Base-by-base conservation (phyloP, 148 eudicot genomes). In the Cornus suecica region DNA sequence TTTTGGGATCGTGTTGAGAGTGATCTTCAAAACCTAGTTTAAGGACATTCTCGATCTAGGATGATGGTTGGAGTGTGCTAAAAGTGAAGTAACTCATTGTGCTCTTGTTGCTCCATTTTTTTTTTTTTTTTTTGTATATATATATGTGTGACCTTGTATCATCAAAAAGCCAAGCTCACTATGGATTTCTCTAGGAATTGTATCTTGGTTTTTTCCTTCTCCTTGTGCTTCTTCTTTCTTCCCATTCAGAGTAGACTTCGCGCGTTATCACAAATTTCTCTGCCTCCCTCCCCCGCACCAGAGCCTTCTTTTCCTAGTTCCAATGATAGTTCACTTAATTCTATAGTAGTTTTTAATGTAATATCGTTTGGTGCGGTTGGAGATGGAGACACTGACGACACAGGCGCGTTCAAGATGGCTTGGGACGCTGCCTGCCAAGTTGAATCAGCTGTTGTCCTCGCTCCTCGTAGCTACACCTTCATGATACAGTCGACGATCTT, bases 401-500 rank as follows among this genome's bases (percentile, higher is more conserved):
- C 98, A 18, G 56, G 22, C 10, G 92, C 94, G 2, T 84, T 94
- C 65, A 94, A 92, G 80, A 83, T 79, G 82, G 91, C 98, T 25
- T 92, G 97, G 97, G 98, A 92, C 68, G 84, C 88, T 26, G 96
- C 94, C 76, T 94, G 98, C 65, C 84, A 86, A 80, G 76, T 65
- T 23, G 83, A 88, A n/a, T 71, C 83, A 45, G 85, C 87, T 15
- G 86, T 62, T 79, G 15, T 92, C 52, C 76, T 90, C 64, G 90
- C 80, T 54, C 97, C 96, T 16, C 27, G 20, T 5, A 86, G 83
- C 29, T 85, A 77, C 66, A 77, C 88, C 20, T 94, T 92, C 82
- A 61, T 92, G 91, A 68, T 94, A 32, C 91, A 90, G 37, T 92
- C 98, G 64, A 67, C 89, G 5, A 90, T 90, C 32, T 94, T 94